Evolutionary conservation across 2,329 filamentous ascomycete genomes (phyloP).

Genomic region (Neonectria ditissima): DNA sequence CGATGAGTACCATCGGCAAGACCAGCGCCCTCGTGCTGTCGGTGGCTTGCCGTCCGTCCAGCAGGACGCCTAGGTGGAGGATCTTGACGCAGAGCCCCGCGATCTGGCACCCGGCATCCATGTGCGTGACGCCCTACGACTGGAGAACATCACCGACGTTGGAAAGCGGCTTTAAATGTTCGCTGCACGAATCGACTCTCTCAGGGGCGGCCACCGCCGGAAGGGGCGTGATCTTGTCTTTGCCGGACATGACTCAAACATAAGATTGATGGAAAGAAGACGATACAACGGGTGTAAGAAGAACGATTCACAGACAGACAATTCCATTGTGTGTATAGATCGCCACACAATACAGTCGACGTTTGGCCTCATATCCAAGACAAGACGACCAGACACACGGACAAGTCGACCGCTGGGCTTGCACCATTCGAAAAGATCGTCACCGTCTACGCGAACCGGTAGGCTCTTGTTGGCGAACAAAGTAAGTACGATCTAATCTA

Average conservation of each 20-base stretch:
- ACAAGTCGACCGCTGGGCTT: neutral
- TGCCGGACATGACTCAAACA: slow-evolving; percentile 17
- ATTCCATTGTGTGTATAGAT: neutral
- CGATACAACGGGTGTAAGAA: neutral
- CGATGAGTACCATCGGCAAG: slow-evolving; percentile 50
- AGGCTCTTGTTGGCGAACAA: neutral
- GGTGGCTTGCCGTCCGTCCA: slow-evolving; percentile 43
- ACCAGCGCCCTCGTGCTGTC: slow-evolving; percentile 47
- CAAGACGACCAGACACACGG: neutral
- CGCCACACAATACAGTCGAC: neutral
- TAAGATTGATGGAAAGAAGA: neutral
- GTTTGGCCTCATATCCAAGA: slow-evolving; percentile 1
- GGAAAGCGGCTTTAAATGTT: slow-evolving; percentile 31
- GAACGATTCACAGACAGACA: neutral
- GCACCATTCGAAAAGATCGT: slow-evolving; percentile 11
- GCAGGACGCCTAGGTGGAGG: slow-evolving; percentile 51
- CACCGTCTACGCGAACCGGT: slow-evolving; percentile 10
- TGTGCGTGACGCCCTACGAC: too few species aligned
- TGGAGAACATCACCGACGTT: slow-evolving; percentile 35
- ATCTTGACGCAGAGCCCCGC: slow-evolving; percentile 51
- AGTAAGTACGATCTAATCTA: slow-evolving; percentile 30
- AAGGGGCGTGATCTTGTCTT: slow-evolving; percentile 30
- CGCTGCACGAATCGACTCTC: slow-evolving; percentile 27
- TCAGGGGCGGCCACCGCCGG: slow-evolving; percentile 14
- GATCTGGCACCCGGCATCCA: too few species aligned